Evolutionary conservation across 1,139 yeast species (phyloP), one percentile per base, ranked within the genome.

Genomic region (Suhomyces choctaworum): DNA sequence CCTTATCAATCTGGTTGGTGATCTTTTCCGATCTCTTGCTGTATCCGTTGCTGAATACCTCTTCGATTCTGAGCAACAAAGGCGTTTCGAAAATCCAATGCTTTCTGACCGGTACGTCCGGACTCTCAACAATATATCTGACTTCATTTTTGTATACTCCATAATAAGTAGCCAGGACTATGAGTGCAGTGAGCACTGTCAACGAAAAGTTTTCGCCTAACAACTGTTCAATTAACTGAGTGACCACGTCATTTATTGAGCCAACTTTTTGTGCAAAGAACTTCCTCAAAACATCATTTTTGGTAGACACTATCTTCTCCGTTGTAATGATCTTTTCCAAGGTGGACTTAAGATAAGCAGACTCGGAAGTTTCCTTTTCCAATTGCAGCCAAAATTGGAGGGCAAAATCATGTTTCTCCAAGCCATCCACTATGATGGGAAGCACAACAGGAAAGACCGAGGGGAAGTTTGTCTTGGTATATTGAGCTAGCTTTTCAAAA

Each of bases 391-490:
- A 80, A 9, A 84, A 55, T 15, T 63, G 66, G 31, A 62, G 56
- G 1, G 83, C 76, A 4, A 83, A 76, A 20, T 72, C 70, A 25
- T 79, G 56, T 47, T 80, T 76, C 50, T 86, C 94, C 30, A 79
- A 61, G 19, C 66, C 60, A 41, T 71, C 66, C 19, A 80, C 61
- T 3, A 82, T 53, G 8, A 54, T 44, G 1, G 66, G 56, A 4
- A 54, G 43, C 48, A 60, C 39, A 51, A 62, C 27, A 57, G 55
- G 20, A 54, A 55, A 29, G 49, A 62, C 51, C 11, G 57, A 44
- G 4, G 64, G 52, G 42, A 80, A 81, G 51, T 82, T 81, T 12
- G 56, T 41, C 16, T 64, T 55, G 9, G 71, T 56, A 48, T 70
- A 84, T 1, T 52, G 51, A 11, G 77, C 66, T 21, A 86, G 64